A percentile compares a stretch with the other conserved stretches of the same genome.
These are phyloP conservation scores for Apiotrichum siamense DNA, from an alignment of 1,284 basidiomycete genomes.

Conservation along the genomic window DNA sequence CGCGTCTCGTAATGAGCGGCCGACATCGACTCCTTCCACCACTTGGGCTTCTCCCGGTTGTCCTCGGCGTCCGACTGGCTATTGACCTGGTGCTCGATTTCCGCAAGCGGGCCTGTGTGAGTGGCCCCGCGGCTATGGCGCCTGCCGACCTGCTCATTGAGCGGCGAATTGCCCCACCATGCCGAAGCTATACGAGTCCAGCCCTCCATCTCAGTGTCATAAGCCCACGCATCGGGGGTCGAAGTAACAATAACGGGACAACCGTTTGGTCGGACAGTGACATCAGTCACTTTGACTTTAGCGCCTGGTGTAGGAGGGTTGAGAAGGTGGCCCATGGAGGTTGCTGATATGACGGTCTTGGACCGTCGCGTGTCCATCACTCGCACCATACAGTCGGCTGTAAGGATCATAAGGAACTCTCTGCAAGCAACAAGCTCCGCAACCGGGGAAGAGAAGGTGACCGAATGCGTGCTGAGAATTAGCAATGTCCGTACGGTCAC, in stretches of 20 bases:
- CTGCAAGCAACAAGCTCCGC: conserved; percentile 62
- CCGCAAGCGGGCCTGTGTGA: conserved; percentile 15
- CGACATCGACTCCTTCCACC: conserved; percentile 72
- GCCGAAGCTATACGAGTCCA: conserved; percentile 70
- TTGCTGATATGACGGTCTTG: conserved; percentile 58
- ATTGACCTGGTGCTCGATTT: conserved; percentile 20
- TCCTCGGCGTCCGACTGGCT: conserved; percentile 30
- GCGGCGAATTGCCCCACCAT: conserved; percentile 58
- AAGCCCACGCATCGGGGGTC: conserved; percentile 66
- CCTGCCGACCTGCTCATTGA: conserved; percentile 10
- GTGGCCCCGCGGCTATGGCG: neutral
- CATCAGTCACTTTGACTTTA: conserved; percentile 51
- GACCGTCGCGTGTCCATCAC: conserved; percentile 70
- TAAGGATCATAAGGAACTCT: conserved; percentile 63
- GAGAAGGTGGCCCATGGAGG: conserved; percentile 59
- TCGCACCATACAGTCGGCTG: conserved; percentile 61
- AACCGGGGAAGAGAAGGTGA: conserved; percentile 66
- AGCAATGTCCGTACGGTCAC: neutral
- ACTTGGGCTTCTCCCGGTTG: conserved; percentile 51
- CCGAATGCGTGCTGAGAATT: conserved; percentile 56
- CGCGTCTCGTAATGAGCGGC: conserved; percentile 77
- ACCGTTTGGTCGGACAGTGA: conserved; percentile 67
- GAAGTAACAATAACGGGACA: conserved; percentile 68
- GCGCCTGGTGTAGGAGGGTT: conserved; percentile 27
- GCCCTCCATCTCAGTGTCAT: conserved; percentile 58